These are phyloP conservation scores for Paraphaeosphaeria minitans DNA, from an alignment of 2,329 filamentous ascomycete species.

Conservation along the genomic window DNA sequence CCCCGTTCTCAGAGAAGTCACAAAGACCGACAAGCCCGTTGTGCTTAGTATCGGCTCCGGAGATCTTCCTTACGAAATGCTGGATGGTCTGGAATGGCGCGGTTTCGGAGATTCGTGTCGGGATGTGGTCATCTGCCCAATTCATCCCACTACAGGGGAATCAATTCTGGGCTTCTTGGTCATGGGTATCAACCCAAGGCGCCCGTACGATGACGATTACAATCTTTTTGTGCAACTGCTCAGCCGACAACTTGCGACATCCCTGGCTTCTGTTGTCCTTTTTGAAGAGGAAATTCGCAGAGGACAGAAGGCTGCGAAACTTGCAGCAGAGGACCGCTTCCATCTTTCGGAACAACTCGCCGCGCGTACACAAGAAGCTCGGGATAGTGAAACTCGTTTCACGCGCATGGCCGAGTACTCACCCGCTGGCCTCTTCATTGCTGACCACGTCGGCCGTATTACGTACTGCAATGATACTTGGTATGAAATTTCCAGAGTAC, in stretches of 20 bases:
- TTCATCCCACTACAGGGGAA: conserved; percentile 77
- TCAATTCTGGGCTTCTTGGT: conserved; percentile 78
- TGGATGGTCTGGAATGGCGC: conserved; percentile 70
- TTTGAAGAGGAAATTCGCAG: conserved; percentile 83
- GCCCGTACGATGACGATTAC: conserved; percentile 82
- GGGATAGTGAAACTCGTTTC: conserved; percentile 74
- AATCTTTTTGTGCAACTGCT: conserved; percentile 76
- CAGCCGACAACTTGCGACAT: conserved; percentile 76
- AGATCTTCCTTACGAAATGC: conserved; percentile 67
- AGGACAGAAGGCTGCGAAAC: conserved; percentile 72
- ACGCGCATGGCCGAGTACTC: conserved; percentile 84
- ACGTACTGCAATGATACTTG: conserved; percentile 83
- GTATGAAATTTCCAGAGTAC: conserved; percentile 70
- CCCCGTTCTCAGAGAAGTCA: conserved; percentile 75
- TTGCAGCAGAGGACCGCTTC: conserved; percentile 77
- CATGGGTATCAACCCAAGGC: conserved; percentile 76
- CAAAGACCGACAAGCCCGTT: conserved; percentile 69
- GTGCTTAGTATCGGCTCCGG: conserved; percentile 70
- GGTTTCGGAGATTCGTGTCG: conserved; percentile 73
- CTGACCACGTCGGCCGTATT: conserved; percentile 71
- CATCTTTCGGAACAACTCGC: conserved; percentile 77
- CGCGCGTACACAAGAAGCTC: conserved; percentile 62
- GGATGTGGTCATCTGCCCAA: conserved; percentile 76
- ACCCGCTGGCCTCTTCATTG: conserved; percentile 84
- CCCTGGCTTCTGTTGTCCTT: conserved; percentile 78